Evolutionary conservation across 202 grass and related monocot species (phyloP).

Genomic region (Zoysia matrella): DNA sequence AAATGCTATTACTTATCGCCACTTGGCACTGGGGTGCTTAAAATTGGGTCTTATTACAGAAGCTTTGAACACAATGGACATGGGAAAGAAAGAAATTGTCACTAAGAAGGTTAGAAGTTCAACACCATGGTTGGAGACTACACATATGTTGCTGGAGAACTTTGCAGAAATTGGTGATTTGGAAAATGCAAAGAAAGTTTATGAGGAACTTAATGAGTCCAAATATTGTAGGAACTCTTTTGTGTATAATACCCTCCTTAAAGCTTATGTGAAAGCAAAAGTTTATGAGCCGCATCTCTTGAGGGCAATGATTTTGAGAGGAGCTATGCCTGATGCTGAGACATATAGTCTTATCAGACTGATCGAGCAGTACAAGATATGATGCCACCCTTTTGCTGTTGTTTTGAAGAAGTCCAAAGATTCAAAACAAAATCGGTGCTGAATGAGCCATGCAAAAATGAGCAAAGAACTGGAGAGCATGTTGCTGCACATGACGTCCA

Average conservation of each 20-base stretch:
- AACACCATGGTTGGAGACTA: conserved; percentile 92
- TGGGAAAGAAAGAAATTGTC: conserved; percentile 65
- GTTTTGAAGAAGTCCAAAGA: conserved; percentile 21
- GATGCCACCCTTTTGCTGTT: not conserved
- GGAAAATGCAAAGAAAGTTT: conserved; percentile 73
- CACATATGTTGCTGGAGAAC: conserved; percentile 75
- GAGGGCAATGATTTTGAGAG: conserved; percentile 84
- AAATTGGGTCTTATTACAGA: conserved; percentile 79
- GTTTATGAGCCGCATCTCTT: conserved; percentile 82
- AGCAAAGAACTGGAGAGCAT: not conserved
- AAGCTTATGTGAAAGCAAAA: conserved; percentile 81
- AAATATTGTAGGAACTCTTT: conserved; percentile 84
- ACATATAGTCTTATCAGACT: conserved; percentile 77
- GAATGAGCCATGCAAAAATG: conserved; percentile 11
- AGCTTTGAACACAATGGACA: conserved; percentile 78
- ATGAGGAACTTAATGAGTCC: conserved; percentile 83
- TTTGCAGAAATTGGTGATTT: conserved; percentile 78
- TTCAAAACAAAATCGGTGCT: conserved; percentile 22
- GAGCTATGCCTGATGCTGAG: conserved; percentile 80
- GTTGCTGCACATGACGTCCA: not conserved
- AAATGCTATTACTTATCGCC: conserved; percentile 94
- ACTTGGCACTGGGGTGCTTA: conserved; percentile 85
- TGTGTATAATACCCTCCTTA: conserved; percentile 86
- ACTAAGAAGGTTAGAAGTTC: conserved; percentile 73
- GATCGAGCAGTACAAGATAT: conserved; percentile 74